These are phyloP conservation scores for Chrysanthemum lavandulifolium DNA, from an alignment of 129 eudicot species.

Conservation along the genomic window DNA sequence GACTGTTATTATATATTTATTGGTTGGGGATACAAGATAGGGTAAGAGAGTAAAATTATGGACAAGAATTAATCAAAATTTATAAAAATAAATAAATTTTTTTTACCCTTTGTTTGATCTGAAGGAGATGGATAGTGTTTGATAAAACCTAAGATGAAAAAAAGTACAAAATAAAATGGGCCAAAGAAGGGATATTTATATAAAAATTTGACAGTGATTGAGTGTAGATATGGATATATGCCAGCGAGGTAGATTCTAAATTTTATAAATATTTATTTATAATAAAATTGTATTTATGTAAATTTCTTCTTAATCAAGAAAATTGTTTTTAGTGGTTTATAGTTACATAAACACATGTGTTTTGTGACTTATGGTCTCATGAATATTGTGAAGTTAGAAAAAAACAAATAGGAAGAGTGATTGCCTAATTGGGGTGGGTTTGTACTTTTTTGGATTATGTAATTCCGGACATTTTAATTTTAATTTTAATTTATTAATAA, in stretches of 20 bases:
- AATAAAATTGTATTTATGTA: background rate
- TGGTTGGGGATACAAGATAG: too few species aligned
- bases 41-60: conserved; percentile 34
- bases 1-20: too few species aligned
- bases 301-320: conserved; percentile 2
- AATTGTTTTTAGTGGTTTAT: background rate
- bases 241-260: conserved; percentile 8
- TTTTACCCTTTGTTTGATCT: conserved; percentile 32
- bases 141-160: conserved; percentile 41
- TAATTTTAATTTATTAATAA: too few species aligned
- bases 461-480: too few species aligned
- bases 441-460: too few species aligned
- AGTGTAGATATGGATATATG: conserved; percentile 22
- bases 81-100: conserved; percentile 16
- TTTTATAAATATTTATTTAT: background rate
- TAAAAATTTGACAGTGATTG: conserved; percentile 1
- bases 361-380: background rate
- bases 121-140: conserved; percentile 15
- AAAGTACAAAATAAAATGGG: conserved; percentile 16
- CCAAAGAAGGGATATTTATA: conserved; percentile 28
- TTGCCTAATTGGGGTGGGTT: too few species aligned
- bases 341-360: background rate
- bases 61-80: conserved; percentile 47
- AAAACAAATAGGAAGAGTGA: too few species aligned
- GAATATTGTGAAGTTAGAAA: background rate